A percentile compares a stretch with the other conserved stretches of the same genome.
phyloP scores from a whole-genome alignment of 257 asterid species.

The Solanum phureja region DNA sequence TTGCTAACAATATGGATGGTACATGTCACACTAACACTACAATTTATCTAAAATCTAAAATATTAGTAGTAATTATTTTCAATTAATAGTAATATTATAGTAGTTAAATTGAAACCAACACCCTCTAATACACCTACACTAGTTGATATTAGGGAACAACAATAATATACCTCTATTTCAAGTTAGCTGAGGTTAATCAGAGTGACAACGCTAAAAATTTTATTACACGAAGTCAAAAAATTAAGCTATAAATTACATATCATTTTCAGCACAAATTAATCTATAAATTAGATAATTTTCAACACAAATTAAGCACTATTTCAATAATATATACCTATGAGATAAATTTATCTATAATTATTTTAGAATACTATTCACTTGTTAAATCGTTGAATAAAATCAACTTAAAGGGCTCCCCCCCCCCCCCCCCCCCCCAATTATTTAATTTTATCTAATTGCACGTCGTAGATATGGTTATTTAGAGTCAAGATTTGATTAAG shows the following conservation, averaged over 20 bases:
- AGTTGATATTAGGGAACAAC: neutral
- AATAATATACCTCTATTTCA: neutral
- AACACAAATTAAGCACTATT: neutral
- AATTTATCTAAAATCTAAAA: neutral
- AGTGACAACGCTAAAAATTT: rapidly evolving
- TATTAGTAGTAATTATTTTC: neutral
- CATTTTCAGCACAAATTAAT: neutral
- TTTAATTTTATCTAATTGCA: neutral
- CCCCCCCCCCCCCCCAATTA: neutral
- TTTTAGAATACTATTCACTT: neutral
- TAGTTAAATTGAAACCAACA: neutral
- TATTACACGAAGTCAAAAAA: neutral
- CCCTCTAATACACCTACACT: neutral
- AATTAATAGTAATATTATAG: neutral
- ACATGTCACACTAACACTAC: neutral
- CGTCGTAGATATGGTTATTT: neutral
- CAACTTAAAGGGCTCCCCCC: neutral
- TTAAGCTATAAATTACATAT: too few relatives aligned
- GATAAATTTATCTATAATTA: neutral
- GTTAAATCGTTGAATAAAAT: neutral
- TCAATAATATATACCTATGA: neutral
- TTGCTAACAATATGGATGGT: neutral
- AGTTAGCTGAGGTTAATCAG: neutral
- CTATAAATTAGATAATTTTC: neutral
- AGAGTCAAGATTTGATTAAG: neutral